Evolutionary conservation across 176 grass and related monocot genomes (phyloP), one percentile per base, ranked within the genome.

Genomic region (Carex littledalei): DNA sequence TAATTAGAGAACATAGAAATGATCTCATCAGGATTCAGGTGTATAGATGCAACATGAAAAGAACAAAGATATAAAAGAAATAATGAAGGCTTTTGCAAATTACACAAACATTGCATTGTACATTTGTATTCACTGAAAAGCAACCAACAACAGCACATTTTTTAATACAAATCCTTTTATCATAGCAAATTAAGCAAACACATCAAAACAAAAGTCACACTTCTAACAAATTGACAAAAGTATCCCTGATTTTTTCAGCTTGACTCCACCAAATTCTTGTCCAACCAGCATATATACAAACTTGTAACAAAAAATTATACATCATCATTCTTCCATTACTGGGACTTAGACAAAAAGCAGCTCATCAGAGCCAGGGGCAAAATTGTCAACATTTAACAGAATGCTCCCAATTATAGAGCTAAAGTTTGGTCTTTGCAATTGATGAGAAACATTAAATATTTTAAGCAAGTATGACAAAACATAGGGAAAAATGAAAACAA

Each of bases 1-100:
- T 66, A 87, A 84, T 45, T 52, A 64, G 20, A 55, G 63, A 82
- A 59, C 67, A 60, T 71, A 87, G 3, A 43, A 53, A 29, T 53
- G 11, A 59, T 21, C 6, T 15, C 11, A 77, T 24, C 12, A 54
- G 45, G 3, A 76, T 50, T 50, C 47, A 50, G 47, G 8, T 50
- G 47, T 54, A 76, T 32, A 55, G 20, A 78, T 56, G 24, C 47
- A 32, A 6, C 21, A 77, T 43, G 4, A 88, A 34, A 53, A 21
- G 67, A 26, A 57, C 64, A 80, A 41, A 52, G 18, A 20, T 72
- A 39, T 4, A 53, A 76, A 21, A 69, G 8, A 65, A 8, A 53
- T 39, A 49, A 32, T 69, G 6, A 15, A 78, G 31, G 6, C 14
- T 63, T 26, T 41, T 64, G 21, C 43, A 64, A 67, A 8, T 82